phyloP scores from a whole-genome alignment of 306 rosid species.

The Cotoneaster glaucophyllus region DNA sequence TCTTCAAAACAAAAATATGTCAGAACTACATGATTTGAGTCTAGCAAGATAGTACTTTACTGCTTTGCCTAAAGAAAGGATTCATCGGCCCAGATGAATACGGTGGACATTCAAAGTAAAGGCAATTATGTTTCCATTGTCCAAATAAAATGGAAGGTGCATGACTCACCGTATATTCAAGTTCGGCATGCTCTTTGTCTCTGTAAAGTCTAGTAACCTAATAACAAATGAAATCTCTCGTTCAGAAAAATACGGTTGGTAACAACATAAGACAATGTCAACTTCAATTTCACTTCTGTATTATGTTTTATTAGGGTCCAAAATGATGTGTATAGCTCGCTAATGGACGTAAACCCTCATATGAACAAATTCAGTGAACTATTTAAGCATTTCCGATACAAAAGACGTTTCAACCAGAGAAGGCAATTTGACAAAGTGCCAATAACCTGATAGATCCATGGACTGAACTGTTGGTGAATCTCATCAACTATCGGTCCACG shows the following conservation, averaged over 20 bases:
- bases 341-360: background rate
- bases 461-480: slow-evolving; percentile 57
- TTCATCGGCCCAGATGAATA: background rate
- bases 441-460: slow-evolving; percentile 85
- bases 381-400: background rate
- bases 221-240: slow-evolving; percentile 2
- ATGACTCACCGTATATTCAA: slow-evolving; percentile 78
- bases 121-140: background rate
- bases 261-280: background rate
- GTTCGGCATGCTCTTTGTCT: slow-evolving; percentile 82
- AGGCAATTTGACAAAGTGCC: slow-evolving; percentile 2
- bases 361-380: background rate
- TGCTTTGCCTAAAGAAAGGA: background rate
- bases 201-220: slow-evolving; percentile 77
- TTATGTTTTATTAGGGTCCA: background rate
- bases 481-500: slow-evolving; percentile 72
- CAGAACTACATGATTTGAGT: slow-evolving; percentile 15
- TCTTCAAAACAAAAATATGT: slow-evolving; percentile 41
- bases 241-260: background rate
- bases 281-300: background rate
- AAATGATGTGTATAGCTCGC: background rate
- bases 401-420: background rate
- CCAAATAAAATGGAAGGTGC: background rate
- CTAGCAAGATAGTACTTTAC: background rate
- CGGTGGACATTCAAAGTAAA: background rate